Conservation (phyloP, 345 rosid genomes). For the Jatropha curcas region DNA sequence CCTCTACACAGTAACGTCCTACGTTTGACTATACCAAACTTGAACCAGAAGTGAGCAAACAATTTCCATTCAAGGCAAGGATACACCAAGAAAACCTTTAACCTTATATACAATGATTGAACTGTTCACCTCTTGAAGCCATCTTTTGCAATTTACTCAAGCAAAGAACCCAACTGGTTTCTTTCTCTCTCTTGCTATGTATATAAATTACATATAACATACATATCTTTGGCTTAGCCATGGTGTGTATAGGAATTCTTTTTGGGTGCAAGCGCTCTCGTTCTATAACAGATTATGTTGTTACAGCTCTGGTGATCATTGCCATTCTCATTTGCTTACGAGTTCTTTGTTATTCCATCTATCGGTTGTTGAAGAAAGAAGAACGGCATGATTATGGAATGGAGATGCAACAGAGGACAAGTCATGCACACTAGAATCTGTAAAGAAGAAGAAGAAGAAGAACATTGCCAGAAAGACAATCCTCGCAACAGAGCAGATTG, state of each 20-base stretch:
- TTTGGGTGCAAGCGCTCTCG: slow-evolving; percentile 36
- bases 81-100: slow-evolving; percentile 10
- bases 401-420: slow-evolving; percentile 15
- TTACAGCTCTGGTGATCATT: slow-evolving; percentile 37
- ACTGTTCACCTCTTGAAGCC: background rate
- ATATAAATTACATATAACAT: too few relatives aligned
- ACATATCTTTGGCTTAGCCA: slow-evolving; percentile 14
- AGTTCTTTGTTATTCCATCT: slow-evolving; percentile 28
- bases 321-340: slow-evolving; percentile 36
- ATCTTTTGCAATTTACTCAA: slow-evolving; percentile 2
- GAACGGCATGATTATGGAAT: background rate
- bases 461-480: background rate
- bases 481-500: slow-evolving; percentile 6
- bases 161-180: too few relatives aligned
- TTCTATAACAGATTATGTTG: slow-evolving; percentile 26
- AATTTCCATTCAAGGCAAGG: slow-evolving; percentile 27
- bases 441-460: too few relatives aligned
- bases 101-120: background rate
- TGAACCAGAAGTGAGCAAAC: slow-evolving; percentile 26
- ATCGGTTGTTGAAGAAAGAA: slow-evolving; percentile 29
- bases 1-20: background rate
- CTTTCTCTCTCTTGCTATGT: too few relatives aligned
- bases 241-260: slow-evolving; percentile 43
- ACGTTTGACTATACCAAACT: slow-evolving; percentile 28
- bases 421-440: slow-evolving; percentile 3